These are phyloP conservation scores for Irpex lacteus DNA, from an alignment of 1,284 basidiomycete species.

Conservation along the genomic window DNA sequence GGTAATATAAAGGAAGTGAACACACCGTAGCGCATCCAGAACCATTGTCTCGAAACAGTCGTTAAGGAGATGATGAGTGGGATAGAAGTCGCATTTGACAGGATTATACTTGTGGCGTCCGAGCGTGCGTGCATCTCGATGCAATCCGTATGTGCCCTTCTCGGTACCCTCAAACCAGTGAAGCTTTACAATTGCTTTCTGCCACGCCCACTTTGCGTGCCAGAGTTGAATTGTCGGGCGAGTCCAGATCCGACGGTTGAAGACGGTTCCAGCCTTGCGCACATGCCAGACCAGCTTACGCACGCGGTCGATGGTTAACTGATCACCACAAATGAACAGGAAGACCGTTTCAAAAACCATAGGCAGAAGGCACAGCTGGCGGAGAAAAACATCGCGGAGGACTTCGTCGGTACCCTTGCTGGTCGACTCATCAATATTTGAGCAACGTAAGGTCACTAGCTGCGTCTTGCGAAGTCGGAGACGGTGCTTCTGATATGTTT, in stretches of 20 bases:
- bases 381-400: neutral
- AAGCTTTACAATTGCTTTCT: neutral
- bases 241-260: neutral
- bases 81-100: constrained; percentile 9
- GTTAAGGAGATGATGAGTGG: neutral
- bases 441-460: neutral
- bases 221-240: neutral
- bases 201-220: neutral
- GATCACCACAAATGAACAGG: constrained; percentile 4
- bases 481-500: neutral
- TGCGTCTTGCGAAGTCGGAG: neutral
- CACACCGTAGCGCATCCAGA: neutral
- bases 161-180: neutral
- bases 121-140: neutral
- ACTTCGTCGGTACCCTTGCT: constrained; percentile 1
- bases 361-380: neutral
- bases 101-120: constrained; percentile 1
- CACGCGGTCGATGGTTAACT: neutral
- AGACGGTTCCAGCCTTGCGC: neutral
- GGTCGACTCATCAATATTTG: constrained; percentile 3
- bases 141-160: neutral
- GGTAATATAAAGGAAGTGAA: neutral
- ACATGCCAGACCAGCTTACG: neutral
- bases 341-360: neutral
- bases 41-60: neutral